Evolutionary conservation across 768 basidiomycete species (phyloP), one percentile per base, ranked within the genome.

Genomic region (Hericium erinaceus): DNA sequence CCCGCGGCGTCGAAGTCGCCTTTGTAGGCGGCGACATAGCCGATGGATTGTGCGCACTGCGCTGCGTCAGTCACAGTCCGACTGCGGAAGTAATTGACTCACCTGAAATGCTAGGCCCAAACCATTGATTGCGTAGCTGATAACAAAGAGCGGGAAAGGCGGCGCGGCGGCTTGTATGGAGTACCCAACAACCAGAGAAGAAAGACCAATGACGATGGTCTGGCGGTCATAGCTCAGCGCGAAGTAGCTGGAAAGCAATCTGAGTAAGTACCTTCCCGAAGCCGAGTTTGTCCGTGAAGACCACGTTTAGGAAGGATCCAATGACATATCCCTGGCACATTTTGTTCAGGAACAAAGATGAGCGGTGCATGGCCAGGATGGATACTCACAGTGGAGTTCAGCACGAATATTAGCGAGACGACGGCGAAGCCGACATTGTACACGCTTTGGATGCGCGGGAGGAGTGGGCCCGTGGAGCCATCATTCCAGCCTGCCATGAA

Each of bases 401-500:
- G 72, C 33, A 86, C 72, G 67, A 87, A 89, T 20, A 86, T 76
- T 51, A 84, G 66, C 0, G 84, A 84, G 11, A 86, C 83, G 2
- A 81, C 65, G 6, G 75, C 72, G 61, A 80, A 83, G 16, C 71
- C 70, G 26, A 80, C 74, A 75, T 80, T 46, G 44, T 46, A 46
- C n/a, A 46, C 44, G 54, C 15, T 37, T 13, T 87, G 87, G 52
- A 92, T 82, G 6, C 81, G 75, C 2, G 86, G 88, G 5, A 92
- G 68, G 15, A 92, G 69, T 1, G 89, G 87, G 2, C 89, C 89
- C 13, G 80, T 79, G 0, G 82, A 77, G 15, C 82, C 87, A 67
- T 90, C 89, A 64, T 86, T 88, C 87, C 87, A 91, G 13, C 89
- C 89, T 18, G 78, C 79, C 2, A 87, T 68, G 58, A 84, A 83